Evolutionary conservation across 495 filamentous ascomycete genomes (phyloP).

Genomic region (Hyaloscypha variabilis): DNA sequence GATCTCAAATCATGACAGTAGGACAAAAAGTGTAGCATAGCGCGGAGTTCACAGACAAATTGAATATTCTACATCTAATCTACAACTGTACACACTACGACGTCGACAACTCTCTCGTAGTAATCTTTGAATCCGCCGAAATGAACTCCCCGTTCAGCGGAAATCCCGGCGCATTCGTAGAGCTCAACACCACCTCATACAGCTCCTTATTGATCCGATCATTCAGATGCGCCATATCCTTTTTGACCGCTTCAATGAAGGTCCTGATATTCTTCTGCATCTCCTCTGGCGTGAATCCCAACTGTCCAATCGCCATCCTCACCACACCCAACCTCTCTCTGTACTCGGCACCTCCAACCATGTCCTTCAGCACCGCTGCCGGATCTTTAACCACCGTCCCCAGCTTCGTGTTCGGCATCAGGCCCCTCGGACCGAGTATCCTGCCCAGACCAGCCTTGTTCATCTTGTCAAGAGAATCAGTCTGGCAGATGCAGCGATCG

Average conservation of each 20-base stretch:
- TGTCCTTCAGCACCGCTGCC: constrained; percentile 65
- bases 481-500: constrained; percentile 86
- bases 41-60: constrained; percentile 29
- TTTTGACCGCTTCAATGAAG: constrained; percentile 76
- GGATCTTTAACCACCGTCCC: constrained; percentile 87
- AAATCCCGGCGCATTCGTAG: constrained; percentile 84
- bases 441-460: constrained; percentile 78
- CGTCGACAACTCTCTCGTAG: constrained; percentile 53
- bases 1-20: constrained; percentile 44
- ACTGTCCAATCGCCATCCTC: constrained; percentile 84
- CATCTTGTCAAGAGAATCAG: constrained; percentile 68
- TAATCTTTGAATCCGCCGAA: constrained; percentile 54
- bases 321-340: constrained; percentile 84
- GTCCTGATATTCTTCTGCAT: constrained; percentile 81
- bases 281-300: constrained; percentile 87
- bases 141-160: constrained; percentile 78
- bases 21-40: constrained; percentile 22
- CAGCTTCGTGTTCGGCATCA: constrained; percentile 89
- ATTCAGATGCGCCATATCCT: constrained; percentile 68
- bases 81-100: constrained; percentile 39
- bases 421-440: constrained; percentile 81
- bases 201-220: constrained; percentile 79
- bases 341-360: constrained; percentile 85
- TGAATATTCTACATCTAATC: constrained; percentile 41
- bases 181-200: constrained; percentile 92